Base-by-base conservation (phyloP, 2,329 filamentous ascomycete species). In the Seiridium unicorne region DNA sequence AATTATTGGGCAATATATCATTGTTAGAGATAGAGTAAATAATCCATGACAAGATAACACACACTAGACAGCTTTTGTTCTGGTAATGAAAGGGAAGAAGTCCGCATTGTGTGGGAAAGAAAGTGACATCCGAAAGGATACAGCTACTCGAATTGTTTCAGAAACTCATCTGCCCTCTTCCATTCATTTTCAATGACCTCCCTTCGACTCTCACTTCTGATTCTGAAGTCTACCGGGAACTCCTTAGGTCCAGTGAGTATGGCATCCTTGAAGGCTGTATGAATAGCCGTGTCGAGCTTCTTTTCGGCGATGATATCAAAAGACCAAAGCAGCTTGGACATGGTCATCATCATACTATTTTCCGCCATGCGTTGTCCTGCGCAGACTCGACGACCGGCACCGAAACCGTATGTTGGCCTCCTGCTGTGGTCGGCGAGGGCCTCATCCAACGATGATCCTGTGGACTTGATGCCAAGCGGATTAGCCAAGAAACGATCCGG, bases 311-410 rank as follows among this genome's bases (percentile, higher is more conserved):
- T 56, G 44, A 77, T 69, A 3, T 78, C 68, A 51, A 83, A 81
- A 1, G 76, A 79, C 83, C 82, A 86, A 0, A 85, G 62, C 9
- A 79, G 51, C 60, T 78, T 77, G 1, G 78, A 69, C 49, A 77
- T 67, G 3, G 69, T 69, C 1, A 77, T 54, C 55, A 77, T 68
- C 36, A 84, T 64, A 36, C 74, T 79, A 36, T 77, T 76, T 63
- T 81, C 77, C 3, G 79, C 79, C 26, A 84, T 75, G 54, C 82
- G 76, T 11, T 80, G 77, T 0, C 82, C 81, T 1, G 76, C 74
- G 61, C 81, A 84, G 36, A 79, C 74, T 5, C 81, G 73, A 5
- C 81, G 72, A 0, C 81, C 81, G 7, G 74, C 76, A 0, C 80
- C 81, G 63, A 82, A 84, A 1, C 70, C 70, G 65, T 79, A 83